Evolutionary conservation across 371 early-diverging fungal species (phyloP), one percentile per base, ranked within the genome.

Genomic region (Thermomucor indicae-seudaticae): DNA sequence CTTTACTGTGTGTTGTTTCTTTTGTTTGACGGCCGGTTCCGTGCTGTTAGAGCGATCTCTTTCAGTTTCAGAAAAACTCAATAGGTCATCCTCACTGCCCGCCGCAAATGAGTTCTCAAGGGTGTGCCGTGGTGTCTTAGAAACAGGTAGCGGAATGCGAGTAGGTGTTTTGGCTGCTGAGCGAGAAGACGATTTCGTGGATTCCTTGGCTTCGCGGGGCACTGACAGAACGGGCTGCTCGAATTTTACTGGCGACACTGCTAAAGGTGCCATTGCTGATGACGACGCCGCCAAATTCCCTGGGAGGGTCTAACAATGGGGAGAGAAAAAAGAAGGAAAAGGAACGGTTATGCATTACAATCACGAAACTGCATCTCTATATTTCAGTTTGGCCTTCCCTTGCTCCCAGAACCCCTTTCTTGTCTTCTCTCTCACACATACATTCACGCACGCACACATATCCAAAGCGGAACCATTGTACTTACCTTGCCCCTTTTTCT

Each of bases 401-500:
- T 25, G n/a, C 19, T 31, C 41, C 42, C 20, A 12, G 34, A 4
- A 7, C 38, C 22, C 23, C 49, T 54, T 60, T 68, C 65, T 60
- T 64, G 38, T 12, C 27, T 10, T 12, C n/a, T 24, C 17, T 12
- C 39, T 54, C 60, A 63, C 67, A 57, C 64, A 64, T 34, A 62
- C 66, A 41, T 66, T 60, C 54, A 59, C 66, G 46, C 69, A 53
- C 20, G 43, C 28, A 42, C 22, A n/a, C 28, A 10, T 31, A 16
- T 22, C 25, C 71, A 58, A 62, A 64, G 29, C 64, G 65, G 4
- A 19, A 43, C 5, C 28, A 14, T 1, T 39, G 10, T 37, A 19
- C 44, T 51, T 70, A 75, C 75, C 67, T 71, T 71, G 39, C 71
- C 75, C 50, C 75, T 63, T 59, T 68, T 70, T 48, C 75, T 49